Evolutionary conservation across 208 protist genomes (phyloP), one percentile per base, ranked within the genome.

Genomic region (Acanthamoeba sp.): DNA sequence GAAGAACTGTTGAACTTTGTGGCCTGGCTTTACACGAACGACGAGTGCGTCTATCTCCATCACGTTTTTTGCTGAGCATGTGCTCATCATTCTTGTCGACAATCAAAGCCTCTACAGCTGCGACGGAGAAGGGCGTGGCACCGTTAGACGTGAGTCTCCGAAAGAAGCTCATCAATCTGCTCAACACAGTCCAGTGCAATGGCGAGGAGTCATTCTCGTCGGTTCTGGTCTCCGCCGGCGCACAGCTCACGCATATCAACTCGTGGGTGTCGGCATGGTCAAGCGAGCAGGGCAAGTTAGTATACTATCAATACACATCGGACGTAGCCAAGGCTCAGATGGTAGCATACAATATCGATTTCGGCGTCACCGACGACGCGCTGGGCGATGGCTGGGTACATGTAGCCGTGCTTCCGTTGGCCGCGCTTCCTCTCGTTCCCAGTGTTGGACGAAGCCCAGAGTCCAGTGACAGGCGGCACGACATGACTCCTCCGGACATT

Each of bases 131-230:
- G 0, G 20, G 14, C 2, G 78, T 59, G 6, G 78, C 45, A 27
- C 78, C 78, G 34, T 27, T 87, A 10, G 45, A 87, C 24, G 48
- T 87, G 34, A 14, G 78, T 18, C 78, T 87, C 7, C 40, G 78
- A 10, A 87, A 87, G 45, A 87, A 87, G 78, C 78, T 87, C n/a
- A 87, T 87, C 45, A 27, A 62, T 16, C 45, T 87, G 45, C 78
- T 87, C 45, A 55, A 87, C 45, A 40, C 24, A 2, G 78, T 87
- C 32, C 48, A 59, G 45, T 87, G 78, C 48, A 87, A 87, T 12
- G 78, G 78, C 0, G 78, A 62, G 18, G 45, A 34, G 3, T 24
- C 32, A 29, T 87, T 87, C 32, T 29, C 78, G 2, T 87, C 78
- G 12, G 34, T 87, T 16, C 78, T 87, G 9, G 78, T 87, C 2